Evolutionary conservation across 495 filamentous ascomycete genomes (phyloP).

Genomic region (Xylaria bambusicola): DNA sequence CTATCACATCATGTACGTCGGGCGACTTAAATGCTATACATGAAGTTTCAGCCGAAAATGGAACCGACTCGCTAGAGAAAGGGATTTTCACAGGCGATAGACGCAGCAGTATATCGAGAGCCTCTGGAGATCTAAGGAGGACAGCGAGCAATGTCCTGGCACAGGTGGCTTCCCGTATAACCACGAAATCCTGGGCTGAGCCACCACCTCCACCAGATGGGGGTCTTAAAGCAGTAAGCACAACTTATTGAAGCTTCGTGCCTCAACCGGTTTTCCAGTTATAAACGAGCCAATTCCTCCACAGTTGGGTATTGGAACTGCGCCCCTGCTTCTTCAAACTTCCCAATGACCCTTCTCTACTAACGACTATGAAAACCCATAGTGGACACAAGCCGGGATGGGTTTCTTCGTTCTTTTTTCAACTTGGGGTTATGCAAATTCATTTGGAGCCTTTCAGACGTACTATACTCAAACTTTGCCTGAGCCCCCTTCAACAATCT

Average conservation of each 20-base stretch:
- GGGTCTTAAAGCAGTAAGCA: slow-evolving; percentile 52
- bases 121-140: slow-evolving; percentile 30
- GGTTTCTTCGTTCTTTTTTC: slow-evolving; percentile 67
- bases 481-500: slow-evolving; percentile 49
- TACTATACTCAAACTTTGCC: slow-evolving; percentile 60
- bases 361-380: background rate
- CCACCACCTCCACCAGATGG: slow-evolving; percentile 64
- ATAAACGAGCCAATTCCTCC: too few species aligned
- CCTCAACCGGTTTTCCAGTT: too few species aligned
- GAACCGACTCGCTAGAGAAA: background rate
- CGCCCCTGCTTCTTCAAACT: too few species aligned
- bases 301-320: too few species aligned
- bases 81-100: background rate
- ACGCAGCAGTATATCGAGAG: background rate
- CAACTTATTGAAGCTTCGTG: background rate
- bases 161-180: slow-evolving; percentile 33
- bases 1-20: background rate
- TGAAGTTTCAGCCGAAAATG: background rate
- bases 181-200: slow-evolving; percentile 51
- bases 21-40: background rate
- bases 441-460: slow-evolving; percentile 73
- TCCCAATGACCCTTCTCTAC: too few species aligned
- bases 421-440: slow-evolving; percentile 76
- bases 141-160: slow-evolving; percentile 32
- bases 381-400: slow-evolving; percentile 67